Evolutionary conservation across 179 eudicot species (phyloP).

Genomic region (Spinacia oleracea): DNA sequence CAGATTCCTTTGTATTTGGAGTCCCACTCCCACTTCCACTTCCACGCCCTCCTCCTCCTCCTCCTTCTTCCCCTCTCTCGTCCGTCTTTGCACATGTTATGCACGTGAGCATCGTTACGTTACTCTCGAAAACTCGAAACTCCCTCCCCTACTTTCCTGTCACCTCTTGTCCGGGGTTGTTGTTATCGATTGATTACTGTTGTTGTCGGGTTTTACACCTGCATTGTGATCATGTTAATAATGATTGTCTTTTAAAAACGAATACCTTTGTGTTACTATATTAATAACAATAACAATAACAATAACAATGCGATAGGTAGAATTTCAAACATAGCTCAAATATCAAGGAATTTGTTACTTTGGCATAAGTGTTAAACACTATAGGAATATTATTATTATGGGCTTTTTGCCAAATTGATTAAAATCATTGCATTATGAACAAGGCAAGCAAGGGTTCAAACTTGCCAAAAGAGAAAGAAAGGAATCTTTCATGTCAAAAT

Average conservation of each 20-base stretch:
- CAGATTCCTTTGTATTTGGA: constrained; percentile 76
- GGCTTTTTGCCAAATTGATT: neutral
- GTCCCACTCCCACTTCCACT: constrained; percentile 59
- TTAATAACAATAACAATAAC: too few species aligned
- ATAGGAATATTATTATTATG: constrained; percentile 19
- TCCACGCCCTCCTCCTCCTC: constrained; percentile 37
- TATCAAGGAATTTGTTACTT: neutral
- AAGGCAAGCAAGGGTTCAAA: constrained; percentile 25
- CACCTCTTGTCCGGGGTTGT: too few species aligned
- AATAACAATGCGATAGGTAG: too few species aligned
- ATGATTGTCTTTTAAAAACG: too few species aligned
- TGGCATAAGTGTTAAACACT: constrained; percentile 18
- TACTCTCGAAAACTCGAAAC: too few species aligned
- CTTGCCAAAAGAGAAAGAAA: constrained; percentile 36
- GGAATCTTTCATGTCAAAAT: constrained; percentile 24
- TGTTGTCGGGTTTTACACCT: constrained; percentile 8
- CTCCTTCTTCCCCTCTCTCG: constrained; percentile 51
- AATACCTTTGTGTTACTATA: too few species aligned
- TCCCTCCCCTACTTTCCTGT: neutral
- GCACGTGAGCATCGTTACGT: constrained; percentile 76
- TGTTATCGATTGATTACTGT: too few species aligned
- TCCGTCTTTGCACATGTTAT: constrained; percentile 83
- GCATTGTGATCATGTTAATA: neutral
- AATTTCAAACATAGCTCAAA: too few species aligned
- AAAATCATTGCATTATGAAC: neutral